Conservation (phyloP, 2,329 filamentous ascomycete genomes). For the Xylaria digitata region DNA sequence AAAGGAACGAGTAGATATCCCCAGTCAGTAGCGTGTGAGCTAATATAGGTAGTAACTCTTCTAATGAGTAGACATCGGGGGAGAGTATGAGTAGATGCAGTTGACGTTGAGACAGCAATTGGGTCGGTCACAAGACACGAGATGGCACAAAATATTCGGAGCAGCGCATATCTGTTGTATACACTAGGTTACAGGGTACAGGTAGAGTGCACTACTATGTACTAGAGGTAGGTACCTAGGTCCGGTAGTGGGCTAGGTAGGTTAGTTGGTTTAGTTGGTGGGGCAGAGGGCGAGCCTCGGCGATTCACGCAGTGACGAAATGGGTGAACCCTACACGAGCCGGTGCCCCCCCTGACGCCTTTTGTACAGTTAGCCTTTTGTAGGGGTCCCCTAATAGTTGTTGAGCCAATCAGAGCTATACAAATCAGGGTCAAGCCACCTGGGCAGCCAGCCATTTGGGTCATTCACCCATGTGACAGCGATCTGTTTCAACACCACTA, state of each 20-base stretch:
- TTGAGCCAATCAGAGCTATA: conserved; percentile 27
- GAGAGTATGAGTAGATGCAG: background rate
- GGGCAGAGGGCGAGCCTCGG: conserved; percentile 27
- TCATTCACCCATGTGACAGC: conserved; percentile 19
- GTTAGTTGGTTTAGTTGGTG: background rate
- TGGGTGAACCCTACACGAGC: conserved; percentile 3
- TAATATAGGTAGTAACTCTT: conserved; percentile 1
- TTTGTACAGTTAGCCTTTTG: background rate
- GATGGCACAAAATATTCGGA: conserved; percentile 14
- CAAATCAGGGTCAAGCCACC: conserved; percentile 6
- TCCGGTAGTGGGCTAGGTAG: background rate
- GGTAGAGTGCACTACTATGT: no score
- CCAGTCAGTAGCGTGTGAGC: background rate
- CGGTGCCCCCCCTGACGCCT: background rate
- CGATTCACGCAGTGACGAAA: conserved; percentile 23
- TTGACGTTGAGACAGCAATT: conserved; percentile 10
- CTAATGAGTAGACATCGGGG: background rate
- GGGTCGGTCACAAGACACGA: conserved; percentile 22
- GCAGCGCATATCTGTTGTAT: background rate
- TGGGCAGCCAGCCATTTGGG: conserved; percentile 10
- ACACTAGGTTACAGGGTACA: background rate
- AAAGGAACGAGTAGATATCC: conserved; percentile 2
- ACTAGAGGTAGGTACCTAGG: conserved; percentile 11
- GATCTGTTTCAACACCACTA: background rate
- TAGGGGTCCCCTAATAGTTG: background rate